These are phyloP conservation scores for Ustilago crameri DNA, from an alignment of 1,284 basidiomycete genomes.

Conservation along the genomic window DNA sequence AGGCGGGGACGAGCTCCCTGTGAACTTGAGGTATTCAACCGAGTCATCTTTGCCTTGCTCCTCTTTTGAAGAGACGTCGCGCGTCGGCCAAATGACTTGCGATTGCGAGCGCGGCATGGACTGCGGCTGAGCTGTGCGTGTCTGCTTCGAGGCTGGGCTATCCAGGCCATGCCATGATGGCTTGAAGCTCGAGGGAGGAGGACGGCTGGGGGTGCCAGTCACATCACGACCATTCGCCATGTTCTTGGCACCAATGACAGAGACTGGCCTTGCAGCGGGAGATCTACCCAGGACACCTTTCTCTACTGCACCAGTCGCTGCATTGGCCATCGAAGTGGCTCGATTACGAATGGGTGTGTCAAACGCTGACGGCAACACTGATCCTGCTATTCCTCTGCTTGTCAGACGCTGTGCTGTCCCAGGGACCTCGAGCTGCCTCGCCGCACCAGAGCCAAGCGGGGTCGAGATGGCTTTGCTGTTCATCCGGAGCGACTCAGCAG, in stretches of 20 bases:
- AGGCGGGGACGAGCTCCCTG: constrained; percentile 7
- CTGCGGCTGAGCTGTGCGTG: constrained; percentile 8
- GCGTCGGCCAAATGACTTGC: constrained; percentile 32
- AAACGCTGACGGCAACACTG: constrained; percentile 20
- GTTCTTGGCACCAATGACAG: constrained; percentile 17
- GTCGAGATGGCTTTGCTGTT: constrained; percentile 29
- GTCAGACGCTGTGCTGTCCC: constrained; percentile 6
- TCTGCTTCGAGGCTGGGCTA: neutral
- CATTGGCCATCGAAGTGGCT: constrained; percentile 40
- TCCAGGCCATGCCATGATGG: constrained; percentile 40
- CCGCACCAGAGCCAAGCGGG: constrained; percentile 14
- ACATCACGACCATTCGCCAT: constrained; percentile 8
- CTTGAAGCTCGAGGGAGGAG: constrained; percentile 45
- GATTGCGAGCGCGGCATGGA: constrained; percentile 40
- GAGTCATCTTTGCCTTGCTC: constrained; percentile 23
- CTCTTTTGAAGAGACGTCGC: neutral
- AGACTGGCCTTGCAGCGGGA: constrained; percentile 19
- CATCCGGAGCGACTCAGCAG: constrained; percentile 37
- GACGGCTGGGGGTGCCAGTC: constrained; percentile 29
- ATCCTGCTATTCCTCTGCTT: constrained; percentile 7
- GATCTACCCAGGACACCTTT: constrained; percentile 39
- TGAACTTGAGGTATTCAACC: constrained; percentile 35
- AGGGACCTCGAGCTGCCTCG: constrained; percentile 35
- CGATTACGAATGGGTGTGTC: constrained; percentile 39
- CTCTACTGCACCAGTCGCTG: constrained; percentile 33